Conservation (phyloP, 495 filamentous ascomycete species). For the Cryomyces minteri region DNA sequence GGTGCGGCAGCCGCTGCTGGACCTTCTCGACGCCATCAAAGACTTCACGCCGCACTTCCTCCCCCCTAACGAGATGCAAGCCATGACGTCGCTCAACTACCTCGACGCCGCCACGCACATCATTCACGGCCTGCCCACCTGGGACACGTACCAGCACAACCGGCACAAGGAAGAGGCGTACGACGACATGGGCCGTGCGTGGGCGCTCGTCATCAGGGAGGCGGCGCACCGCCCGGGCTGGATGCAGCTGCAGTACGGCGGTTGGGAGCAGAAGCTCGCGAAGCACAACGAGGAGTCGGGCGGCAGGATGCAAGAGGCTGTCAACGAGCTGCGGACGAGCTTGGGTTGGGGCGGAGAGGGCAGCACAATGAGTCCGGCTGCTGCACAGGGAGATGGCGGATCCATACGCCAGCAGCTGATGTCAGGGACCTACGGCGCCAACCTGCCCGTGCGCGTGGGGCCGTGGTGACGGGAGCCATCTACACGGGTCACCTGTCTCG, state of each 20-base stretch:
- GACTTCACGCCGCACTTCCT: slow-evolving; percentile 94
- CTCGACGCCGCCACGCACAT: slow-evolving; percentile 79
- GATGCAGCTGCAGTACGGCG: slow-evolving; percentile 75
- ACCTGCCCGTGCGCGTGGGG: background rate
- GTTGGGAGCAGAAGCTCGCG: slow-evolving; percentile 76
- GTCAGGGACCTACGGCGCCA: background rate
- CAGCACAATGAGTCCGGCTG: background rate
- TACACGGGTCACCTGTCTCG: background rate
- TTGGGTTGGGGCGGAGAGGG: slow-evolving; percentile 32
- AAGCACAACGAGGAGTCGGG: slow-evolving; percentile 81
- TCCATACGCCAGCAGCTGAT: background rate
- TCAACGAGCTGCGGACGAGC: slow-evolving; percentile 53
- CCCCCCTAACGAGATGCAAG: slow-evolving; percentile 72
- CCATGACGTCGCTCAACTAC: slow-evolving; percentile 60
- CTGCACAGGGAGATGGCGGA: background rate
- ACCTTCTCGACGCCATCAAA: slow-evolving; percentile 71
- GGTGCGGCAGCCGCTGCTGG: slow-evolving; percentile 60
- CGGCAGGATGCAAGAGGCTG: slow-evolving; percentile 64
- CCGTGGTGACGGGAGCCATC: background rate
- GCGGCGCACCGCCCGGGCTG: slow-evolving; percentile 70
- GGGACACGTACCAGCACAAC: slow-evolving; percentile 69
- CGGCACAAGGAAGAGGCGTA: slow-evolving; percentile 87
- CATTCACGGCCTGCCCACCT: slow-evolving; percentile 74
- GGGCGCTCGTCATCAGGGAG: slow-evolving; percentile 82
- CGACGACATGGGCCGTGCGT: slow-evolving; percentile 85